Base-by-base conservation (phyloP, 495 filamentous ascomycete genomes). In the Astrocystis sublimbata region DNA sequence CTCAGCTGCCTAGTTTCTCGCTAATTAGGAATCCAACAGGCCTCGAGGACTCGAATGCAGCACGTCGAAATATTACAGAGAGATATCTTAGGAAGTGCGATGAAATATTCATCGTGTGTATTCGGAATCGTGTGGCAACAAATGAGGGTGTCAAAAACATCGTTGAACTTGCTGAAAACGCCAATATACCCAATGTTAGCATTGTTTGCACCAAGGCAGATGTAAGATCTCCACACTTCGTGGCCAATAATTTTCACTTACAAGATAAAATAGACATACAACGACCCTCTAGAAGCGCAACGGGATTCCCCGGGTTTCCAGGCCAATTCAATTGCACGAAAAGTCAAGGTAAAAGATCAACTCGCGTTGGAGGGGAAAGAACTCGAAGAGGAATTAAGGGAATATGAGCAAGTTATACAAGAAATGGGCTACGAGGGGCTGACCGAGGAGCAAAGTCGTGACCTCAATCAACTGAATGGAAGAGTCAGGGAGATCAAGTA, bases 121-220 rank as follows among this genome's bases (percentile, higher is more conserved):
- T 55, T 13, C 74, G 71, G 28, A 70, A 68, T 13, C 63, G 76
- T 49, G 75, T 74, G 8, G 65, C 50, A 4, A 73, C 70, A 9
- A 71, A 78, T 49, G 65, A 41, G 7, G 67, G 75, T 1, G 71
- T 78, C 6, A 62, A 46, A 52, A 61, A 41, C n/a, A 70, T 78
- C 28, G 70, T 76, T 40, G 65, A 71, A 4, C 66, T 75, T 1
- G 76, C 75, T 23, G 60, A 62, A 42, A 55, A 68, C 28, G 74
- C 72, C 0, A 64, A 53, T 17, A 38, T 76, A 15, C 67, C 68
- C 19, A 77, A 76, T n/a, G 63, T 77, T 49, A 65, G 72, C 31
- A 74, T 78, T 31, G 66, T 78, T 36, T 78, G 75, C 35, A 78
- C 76, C 15, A 71, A 62, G 38, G 74, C 76, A 3, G 76, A 78